Evolutionary conservation across 2,329 filamentous ascomycete genomes (phyloP).

Genomic region (Botrytis byssoidea): DNA sequence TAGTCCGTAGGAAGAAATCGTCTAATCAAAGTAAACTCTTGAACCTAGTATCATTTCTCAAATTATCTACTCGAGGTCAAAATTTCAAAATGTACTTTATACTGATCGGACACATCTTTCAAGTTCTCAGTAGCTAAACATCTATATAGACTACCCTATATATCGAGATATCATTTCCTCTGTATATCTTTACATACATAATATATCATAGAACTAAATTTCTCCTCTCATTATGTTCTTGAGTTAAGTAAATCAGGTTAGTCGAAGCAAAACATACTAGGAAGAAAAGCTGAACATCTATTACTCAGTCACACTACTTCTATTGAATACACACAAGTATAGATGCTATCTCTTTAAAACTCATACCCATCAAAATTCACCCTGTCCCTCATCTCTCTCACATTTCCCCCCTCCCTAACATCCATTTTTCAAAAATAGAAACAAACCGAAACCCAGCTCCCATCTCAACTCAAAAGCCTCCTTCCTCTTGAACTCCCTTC

Average conservation of each 20-base stretch:
- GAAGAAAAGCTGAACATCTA: background rate
- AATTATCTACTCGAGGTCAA: background rate
- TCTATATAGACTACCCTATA: rapidly evolving
- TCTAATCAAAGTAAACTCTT: no score
- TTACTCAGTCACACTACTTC: background rate
- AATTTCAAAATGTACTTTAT: rapidly evolving
- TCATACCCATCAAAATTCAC: background rate
- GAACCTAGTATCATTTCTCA: background rate
- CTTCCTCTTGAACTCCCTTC: no score
- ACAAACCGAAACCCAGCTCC: background rate
- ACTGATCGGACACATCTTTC: background rate
- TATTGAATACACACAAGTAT: background rate
- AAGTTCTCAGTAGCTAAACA: background rate
- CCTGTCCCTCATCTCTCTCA: background rate
- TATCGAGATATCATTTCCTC: rapidly evolving
- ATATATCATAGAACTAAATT: rapidly evolving
- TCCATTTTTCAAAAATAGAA: background rate
- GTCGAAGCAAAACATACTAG: background rate
- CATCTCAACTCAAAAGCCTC: background rate
- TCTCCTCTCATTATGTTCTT: background rate
- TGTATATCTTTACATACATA: background rate
- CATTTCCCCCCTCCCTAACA: no score
- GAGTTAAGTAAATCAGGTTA: background rate
- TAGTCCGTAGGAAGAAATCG: no score
- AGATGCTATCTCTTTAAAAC: no score